Evolutionary conservation across 1,139 yeast genomes (phyloP), one percentile per base, ranked within the genome.

Genomic region (Yarrowia galli): DNA sequence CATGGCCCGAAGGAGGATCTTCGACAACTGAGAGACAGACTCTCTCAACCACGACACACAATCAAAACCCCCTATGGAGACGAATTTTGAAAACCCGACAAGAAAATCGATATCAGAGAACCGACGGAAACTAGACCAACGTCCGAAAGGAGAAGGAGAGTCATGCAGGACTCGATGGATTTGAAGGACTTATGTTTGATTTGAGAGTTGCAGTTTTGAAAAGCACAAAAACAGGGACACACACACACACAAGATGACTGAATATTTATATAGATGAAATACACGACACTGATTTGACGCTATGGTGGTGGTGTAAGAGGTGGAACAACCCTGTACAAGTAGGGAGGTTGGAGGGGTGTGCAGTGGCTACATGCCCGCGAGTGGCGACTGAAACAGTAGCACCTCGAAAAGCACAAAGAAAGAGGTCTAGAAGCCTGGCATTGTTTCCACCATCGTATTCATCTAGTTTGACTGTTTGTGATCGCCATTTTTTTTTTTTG

Each of bases 221-320:
- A 48, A 28, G 10, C 36, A n/a, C 12, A 49, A 49, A 28, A 10
- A 32, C 13, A 13, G 38, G 20, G 23, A 32, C 23, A 40, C 20
- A 23, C 9, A 6, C 32, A 28, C 8, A 28, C 32, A 28, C 22
- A 48, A 46, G 53, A 48, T 12, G 53, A 48, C 53, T 23, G 53
- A 48, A 48, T 48, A 48, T 48, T 48, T 48, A 48, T 48, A 48
- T 48, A 48, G 53, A 25, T n/a, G 51, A 46, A 46, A 28, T 48
- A 48, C 53, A 48, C 36, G 18, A 28, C 32, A 35, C 51, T 46
- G 51, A 46, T 25, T 46, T 9, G 35, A 46, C 32, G 35, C 5
- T 42, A 10, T 13, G n/a, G 18, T 12, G 12, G 38, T 6, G 2
- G 15, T 10, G 12, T 8, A 8, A 35, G 10, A 15, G 12, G n/a